Evolutionary conservation across 176 grass and related monocot genomes (phyloP).

Genomic region (Dendrocalamus sinicus): DNA sequence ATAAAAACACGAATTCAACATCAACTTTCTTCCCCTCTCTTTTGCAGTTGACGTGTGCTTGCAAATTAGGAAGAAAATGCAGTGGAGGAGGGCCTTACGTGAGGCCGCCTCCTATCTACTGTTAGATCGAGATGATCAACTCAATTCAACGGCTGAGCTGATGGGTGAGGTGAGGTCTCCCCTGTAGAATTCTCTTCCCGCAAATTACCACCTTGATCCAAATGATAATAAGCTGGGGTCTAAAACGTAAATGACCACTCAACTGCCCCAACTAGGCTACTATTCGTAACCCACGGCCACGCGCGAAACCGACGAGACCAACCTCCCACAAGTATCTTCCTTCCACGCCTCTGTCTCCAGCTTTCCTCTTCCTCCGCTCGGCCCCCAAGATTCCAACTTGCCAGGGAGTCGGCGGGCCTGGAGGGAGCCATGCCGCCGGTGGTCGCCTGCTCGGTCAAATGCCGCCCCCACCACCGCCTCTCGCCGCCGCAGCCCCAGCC

Average conservation of each 20-base stretch:
- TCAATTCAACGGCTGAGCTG: no score
- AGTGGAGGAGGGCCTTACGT: no score
- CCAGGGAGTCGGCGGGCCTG: background rate
- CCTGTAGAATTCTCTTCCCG: no score
- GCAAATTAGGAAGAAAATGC: no score
- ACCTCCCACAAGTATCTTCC: constrained; percentile 21
- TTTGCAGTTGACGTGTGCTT: no score
- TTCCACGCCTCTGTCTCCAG: constrained; percentile 15
- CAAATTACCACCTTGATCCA: no score
- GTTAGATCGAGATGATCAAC: no score
- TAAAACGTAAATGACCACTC: background rate
- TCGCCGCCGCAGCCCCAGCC: constrained; percentile 28
- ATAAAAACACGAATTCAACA: no score
- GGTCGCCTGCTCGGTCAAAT: constrained; percentile 45
- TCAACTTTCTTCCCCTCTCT: no score
- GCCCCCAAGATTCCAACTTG: background rate
- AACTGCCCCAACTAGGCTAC: background rate
- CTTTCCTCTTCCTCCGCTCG: background rate
- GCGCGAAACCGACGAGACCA: constrained; percentile 30
- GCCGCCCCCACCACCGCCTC: constrained; percentile 34
- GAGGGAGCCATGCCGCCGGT: constrained; percentile 41
- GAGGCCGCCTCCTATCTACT: no score
- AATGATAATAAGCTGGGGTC: no score
- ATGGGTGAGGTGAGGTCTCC: no score
- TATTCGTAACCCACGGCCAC: constrained; percentile 48